Evolutionary conservation across 2,329 filamentous ascomycete genomes (phyloP).

Genomic region (Fusarium vanettenii): DNA sequence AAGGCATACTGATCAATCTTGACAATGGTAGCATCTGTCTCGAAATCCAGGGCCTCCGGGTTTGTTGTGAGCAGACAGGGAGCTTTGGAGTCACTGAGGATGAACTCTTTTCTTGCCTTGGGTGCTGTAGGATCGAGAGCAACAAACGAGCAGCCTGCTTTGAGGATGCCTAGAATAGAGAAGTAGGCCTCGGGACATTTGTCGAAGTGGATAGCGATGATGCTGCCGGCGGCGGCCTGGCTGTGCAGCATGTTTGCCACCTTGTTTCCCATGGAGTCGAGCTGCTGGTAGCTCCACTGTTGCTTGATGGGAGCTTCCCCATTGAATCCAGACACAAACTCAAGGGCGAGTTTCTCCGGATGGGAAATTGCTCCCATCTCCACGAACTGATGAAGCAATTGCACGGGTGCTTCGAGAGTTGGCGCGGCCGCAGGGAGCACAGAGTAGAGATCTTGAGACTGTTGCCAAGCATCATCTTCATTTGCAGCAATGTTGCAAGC

Average conservation of each 20-base stretch:
- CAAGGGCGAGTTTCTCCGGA: constrained; percentile 75
- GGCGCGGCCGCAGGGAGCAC: constrained; percentile 71
- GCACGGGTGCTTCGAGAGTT: constrained; percentile 67
- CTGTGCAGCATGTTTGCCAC: constrained; percentile 73
- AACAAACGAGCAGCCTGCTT: constrained; percentile 84
- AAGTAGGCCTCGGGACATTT: constrained; percentile 89
- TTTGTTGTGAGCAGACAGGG: constrained; percentile 69
- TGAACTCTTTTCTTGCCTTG: constrained; percentile 78
- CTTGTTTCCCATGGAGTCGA: constrained; percentile 77
- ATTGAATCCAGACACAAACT: constrained; percentile 75
- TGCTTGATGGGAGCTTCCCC: constrained; percentile 57
- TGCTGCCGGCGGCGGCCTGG: constrained; percentile 64
- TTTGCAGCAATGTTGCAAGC: constrained; percentile 59
- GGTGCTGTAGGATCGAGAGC: constrained; percentile 83
- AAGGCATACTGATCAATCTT: constrained; percentile 49
- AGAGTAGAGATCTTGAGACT: constrained; percentile 64
- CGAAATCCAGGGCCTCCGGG: constrained; percentile 47
- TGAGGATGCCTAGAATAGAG: constrained; percentile 83
- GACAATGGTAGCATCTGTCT: constrained; percentile 47
- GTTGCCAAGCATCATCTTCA: constrained; percentile 52
- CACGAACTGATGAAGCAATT: constrained; percentile 81
- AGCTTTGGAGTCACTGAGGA: constrained; percentile 78
- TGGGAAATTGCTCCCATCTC: constrained; percentile 67
- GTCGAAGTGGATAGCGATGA: constrained; percentile 83
- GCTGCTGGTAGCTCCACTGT: constrained; percentile 79